phyloP scores from a whole-genome alignment of 2,329 filamentous ascomycete species.

The Clonostachys solani region DNA sequence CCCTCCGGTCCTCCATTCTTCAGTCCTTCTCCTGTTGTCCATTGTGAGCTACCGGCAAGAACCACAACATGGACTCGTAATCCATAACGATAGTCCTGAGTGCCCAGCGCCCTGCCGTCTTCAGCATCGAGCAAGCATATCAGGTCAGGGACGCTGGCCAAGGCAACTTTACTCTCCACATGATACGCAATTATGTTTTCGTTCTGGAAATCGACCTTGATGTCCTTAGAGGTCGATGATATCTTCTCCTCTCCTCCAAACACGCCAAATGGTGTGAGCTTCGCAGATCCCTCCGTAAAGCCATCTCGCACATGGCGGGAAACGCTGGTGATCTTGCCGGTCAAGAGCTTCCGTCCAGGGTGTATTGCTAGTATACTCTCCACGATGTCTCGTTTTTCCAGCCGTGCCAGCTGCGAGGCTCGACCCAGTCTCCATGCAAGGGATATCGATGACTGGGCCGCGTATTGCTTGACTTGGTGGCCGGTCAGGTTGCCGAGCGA shows the following conservation, averaged over 20 bases:
- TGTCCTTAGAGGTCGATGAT: conserved; percentile 13
- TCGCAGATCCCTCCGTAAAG: conserved; percentile 32
- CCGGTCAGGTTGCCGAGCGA: no score
- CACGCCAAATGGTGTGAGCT: conserved; percentile 18
- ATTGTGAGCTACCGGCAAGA: conserved; percentile 42
- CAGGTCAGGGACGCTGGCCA: conserved; percentile 22
- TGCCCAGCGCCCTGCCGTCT: conserved; percentile 44
- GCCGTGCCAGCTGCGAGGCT: conserved; percentile 23
- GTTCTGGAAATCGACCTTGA: conserved; percentile 35
- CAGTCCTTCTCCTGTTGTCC: conserved; percentile 32
- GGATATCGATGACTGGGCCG: conserved; percentile 27
- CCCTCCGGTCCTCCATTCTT: conserved; percentile 25
- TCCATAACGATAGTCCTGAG: conserved; percentile 46
- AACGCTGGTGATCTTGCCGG: conserved; percentile 32
- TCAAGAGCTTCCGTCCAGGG: conserved; percentile 19
- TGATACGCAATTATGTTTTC: conserved; percentile 31
- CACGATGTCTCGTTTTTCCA: conserved; percentile 16
- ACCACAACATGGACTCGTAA: conserved; percentile 44
- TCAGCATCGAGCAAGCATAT: conserved; percentile 27
- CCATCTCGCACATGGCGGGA: conserved; percentile 28
- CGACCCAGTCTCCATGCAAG: conserved; percentile 53
- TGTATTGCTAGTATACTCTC: conserved; percentile 41
- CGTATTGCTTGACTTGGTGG: no score
- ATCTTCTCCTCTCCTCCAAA: conserved; percentile 1
- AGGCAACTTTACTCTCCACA: conserved; percentile 18